Evolutionary conservation across 129 eudicot genomes (phyloP), one percentile per base, ranked within the genome.

Genomic region (Smallanthus sonchifolius): DNA sequence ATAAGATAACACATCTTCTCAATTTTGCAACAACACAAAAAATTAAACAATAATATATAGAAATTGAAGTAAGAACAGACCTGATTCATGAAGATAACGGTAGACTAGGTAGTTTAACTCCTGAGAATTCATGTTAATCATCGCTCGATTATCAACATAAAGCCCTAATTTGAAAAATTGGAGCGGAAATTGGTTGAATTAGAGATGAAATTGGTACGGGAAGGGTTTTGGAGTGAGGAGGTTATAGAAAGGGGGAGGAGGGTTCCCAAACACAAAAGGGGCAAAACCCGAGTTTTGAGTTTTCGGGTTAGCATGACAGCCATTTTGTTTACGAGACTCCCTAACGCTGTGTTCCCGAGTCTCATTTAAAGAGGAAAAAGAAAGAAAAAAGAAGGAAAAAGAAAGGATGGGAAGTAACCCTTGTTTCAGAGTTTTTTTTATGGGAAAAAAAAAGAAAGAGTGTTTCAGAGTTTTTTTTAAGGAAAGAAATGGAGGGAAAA

Each of bases 31-130:
- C 37, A 28, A 70, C n/a, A n/a, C 13, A 47, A 19, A 19, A 37
- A 67, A 48, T 7, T 3, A 52, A 70, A 44, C 7, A 43, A 19
- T 20, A 43, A 20, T 28, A 14, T 15, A 17, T 32, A 5, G 35
- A 69, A 10, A 36, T 35, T 36, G 40, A n/a, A 32, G 65, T 35
- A 32, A 35, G 77, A 75, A 56, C 14, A 5, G 56, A 92, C 98
- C 98, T 78, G 98, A 92, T 89, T 92, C 98, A 39, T 86, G 89
- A 61, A 92, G 96, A 70, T 89, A 92, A 8, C 98, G 90, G 86
- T 84, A 92, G 73, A 92, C 86, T 35, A 92, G 85, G 57, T 87
- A 92, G 71, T 92, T 92, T 81, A 92, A 69, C 71, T 92, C 98
- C 35, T 75, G 69, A 9, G 83, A 79, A 79, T 79, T 79, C 74